These are phyloP conservation scores for Shiraia sp. DNA, from an alignment of 2,329 filamentous ascomycete genomes.

Conservation along the genomic window DNA sequence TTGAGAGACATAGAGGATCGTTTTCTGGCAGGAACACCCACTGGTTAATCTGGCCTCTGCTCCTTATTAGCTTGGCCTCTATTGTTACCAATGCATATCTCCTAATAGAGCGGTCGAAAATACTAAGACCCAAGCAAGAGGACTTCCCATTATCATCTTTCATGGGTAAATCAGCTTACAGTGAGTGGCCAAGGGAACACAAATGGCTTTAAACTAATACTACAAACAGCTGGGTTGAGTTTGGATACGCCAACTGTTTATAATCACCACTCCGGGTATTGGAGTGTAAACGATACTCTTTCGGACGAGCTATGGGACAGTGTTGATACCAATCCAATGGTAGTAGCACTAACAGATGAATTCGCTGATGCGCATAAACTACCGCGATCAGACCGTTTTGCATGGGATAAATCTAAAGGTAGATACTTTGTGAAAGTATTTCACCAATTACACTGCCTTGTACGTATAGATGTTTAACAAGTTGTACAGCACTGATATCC, in stretches of 20 bases:
- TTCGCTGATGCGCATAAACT: conserved; percentile 5
- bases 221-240: conserved; percentile 1
- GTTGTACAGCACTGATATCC: not conserved
- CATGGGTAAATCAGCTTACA: not conserved
- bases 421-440: conserved; percentile 12
- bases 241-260: conserved; percentile 5
- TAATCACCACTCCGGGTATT: conserved; percentile 5
- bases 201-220: not conserved
- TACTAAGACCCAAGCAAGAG: not conserved
- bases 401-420: conserved; percentile 10
- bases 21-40: not conserved
- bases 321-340: conserved; percentile 9
- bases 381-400: conserved; percentile 3
- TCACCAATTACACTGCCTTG: conserved; percentile 10
- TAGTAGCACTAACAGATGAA: conserved; percentile 6
- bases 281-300: conserved; percentile 7
- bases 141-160: not conserved
- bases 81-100: not conserved
- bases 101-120: not conserved
- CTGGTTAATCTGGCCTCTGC: not conserved
- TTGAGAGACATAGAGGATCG: not conserved
- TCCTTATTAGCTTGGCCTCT: not conserved
- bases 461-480: not conserved
- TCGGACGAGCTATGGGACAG: conserved; percentile 12
- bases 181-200: not conserved